These are phyloP conservation scores for Ganoderma multipileum DNA, from an alignment of 1,284 basidiomycete species.

Conservation along the genomic window DNA sequence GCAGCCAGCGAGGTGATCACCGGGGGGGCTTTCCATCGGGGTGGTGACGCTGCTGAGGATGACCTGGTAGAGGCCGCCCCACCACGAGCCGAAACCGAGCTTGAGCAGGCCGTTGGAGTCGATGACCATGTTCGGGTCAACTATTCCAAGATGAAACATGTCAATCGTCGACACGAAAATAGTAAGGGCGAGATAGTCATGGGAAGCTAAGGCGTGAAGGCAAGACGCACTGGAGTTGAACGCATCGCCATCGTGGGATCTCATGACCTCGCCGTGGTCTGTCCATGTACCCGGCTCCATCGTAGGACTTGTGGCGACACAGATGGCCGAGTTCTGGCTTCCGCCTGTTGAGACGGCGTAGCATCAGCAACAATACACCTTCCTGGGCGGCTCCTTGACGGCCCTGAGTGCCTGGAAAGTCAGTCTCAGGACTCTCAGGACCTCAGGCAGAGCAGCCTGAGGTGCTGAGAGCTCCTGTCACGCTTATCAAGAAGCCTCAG, in stretches of 20 bases:
- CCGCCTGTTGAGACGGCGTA: constrained; percentile 42
- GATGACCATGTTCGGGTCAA: neutral
- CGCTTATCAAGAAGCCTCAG: too few relatives aligned
- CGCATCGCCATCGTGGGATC: neutral
- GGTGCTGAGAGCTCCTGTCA: too few relatives aligned
- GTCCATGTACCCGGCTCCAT: constrained; percentile 44
- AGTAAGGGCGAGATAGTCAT: neutral
- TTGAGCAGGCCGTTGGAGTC: neutral
- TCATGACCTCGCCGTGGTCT: constrained; percentile 39
- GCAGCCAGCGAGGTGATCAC: constrained; percentile 7
- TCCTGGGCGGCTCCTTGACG: too few relatives aligned
- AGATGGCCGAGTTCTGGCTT: constrained; percentile 43
- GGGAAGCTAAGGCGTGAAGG: neutral
- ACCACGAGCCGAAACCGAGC: constrained; percentile 21
- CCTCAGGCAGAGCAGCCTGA: too few relatives aligned
- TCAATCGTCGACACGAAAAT: neutral
- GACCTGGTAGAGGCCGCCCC: constrained; percentile 17
- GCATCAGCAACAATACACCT: too few relatives aligned
- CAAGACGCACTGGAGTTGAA: neutral
- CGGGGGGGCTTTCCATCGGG: neutral
- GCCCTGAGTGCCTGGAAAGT: too few relatives aligned
- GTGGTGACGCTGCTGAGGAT: neutral
- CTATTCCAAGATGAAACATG: neutral
- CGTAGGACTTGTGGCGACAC: constrained; percentile 40
- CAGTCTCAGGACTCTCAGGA: too few relatives aligned